Evolutionary conservation across 768 basidiomycete species (phyloP), one percentile per base, ranked within the genome.

Genomic region (Strobilomyces dryophilus): DNA sequence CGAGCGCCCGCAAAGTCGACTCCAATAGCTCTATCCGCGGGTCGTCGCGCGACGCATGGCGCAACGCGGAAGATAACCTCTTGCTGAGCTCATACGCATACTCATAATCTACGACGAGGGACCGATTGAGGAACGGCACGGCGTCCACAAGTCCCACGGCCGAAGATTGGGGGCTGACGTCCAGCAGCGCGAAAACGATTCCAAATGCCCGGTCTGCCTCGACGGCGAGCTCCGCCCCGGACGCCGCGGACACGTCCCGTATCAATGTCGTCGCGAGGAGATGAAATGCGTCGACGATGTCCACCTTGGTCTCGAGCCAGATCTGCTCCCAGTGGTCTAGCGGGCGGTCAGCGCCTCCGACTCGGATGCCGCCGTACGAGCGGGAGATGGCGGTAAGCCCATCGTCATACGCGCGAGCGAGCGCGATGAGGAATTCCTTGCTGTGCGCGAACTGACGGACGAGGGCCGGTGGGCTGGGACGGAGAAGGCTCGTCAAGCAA

Each of bases 71-170:
- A 14, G 74, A 61, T 26, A 90, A 76, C 0, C 76, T 77, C 26
- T 64, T 69, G 8, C 79, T 75, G 12, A 91, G 72, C 45, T 80
- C 75, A 65, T 89, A 87, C 1, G 82, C 71, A 39, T 82, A 75
- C 53, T 89, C 84, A 66, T 91, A 89, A 61, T 92, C 89, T 7
- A 77, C 77, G 11, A 92, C 68, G 21, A 92, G 74, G 11, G 87
- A 64, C 26, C 77, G 80, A 61, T 89, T 80, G 55, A 89, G 76
- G 70, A 89, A 91, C 4, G 83, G 80, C 15, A 73, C 79, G 1
- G 62, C 61, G 24, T 53, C 57, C 20, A 36, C 49, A 45, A 61
- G 47, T 35, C 65, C 65, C 7, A 35, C 47, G 11, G 35, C 32
- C n/a, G 45, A 44, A 49, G 43, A 42, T 35, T 55, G 59, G 8